These are phyloP conservation scores for Aspergillus homomorphus DNA, from an alignment of 495 filamentous ascomycete species.

Conservation along the genomic window DNA sequence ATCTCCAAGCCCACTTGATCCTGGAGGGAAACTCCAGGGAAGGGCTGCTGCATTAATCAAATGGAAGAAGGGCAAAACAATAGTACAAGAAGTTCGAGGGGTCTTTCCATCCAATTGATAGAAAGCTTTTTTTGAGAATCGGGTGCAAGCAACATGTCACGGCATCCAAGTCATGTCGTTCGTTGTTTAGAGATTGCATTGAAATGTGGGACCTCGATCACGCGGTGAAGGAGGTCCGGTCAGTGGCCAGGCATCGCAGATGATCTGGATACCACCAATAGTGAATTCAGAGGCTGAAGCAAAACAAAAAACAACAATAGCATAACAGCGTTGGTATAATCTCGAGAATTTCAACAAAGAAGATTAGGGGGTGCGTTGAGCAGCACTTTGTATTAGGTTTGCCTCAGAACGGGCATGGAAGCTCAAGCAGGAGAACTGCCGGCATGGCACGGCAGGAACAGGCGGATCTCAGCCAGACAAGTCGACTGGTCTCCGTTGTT, in stretches of 20 bases:
- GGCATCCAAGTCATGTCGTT: constrained; percentile 12
- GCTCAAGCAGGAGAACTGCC: background rate
- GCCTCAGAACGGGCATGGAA: background rate
- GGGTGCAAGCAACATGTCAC: background rate
- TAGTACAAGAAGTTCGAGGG: constrained; percentile 27
- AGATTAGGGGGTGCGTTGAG: constrained; percentile 18
- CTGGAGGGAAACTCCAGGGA: constrained; percentile 4
- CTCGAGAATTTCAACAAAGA: constrained; percentile 23
- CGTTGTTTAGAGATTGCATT: background rate
- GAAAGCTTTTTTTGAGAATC: background rate
- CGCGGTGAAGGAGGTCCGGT: background rate
- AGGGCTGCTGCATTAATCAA: constrained; percentile 16
- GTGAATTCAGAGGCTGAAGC: constrained; percentile 4
- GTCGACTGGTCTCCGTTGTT: background rate
- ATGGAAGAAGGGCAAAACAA: constrained; percentile 17
- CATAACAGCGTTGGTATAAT: constrained; percentile 18
- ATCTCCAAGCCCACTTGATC: background rate
- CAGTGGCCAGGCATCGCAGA: background rate
- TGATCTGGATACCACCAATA: background rate
- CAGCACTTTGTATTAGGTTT: background rate
- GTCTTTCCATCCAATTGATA: background rate
- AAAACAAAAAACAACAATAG: constrained; percentile 1
- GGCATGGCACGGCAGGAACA: constrained; percentile 6
- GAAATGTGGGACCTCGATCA: background rate
- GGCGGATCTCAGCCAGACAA: constrained; percentile 9